These are phyloP conservation scores for Hammondia hammondi DNA, from an alignment of 169 alveolate genomes.

Conservation along the genomic window DNA sequence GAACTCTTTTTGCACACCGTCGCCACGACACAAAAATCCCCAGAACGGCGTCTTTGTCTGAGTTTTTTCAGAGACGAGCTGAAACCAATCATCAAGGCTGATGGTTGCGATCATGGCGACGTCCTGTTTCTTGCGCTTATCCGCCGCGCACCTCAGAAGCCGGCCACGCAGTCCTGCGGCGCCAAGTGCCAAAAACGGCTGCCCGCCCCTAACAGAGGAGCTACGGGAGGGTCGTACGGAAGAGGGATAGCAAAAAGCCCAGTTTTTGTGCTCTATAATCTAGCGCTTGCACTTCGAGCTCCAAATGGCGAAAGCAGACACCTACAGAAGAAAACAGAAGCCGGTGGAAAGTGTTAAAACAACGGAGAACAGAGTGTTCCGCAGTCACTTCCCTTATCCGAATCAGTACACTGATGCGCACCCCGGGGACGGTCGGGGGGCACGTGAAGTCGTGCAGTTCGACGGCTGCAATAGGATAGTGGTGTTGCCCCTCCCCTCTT, in stretches of 20 bases:
- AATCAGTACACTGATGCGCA: not conserved
- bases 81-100: too few relatives aligned
- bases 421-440: not conserved
- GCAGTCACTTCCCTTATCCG: not conserved
- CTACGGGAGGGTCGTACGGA: not conserved
- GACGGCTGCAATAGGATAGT: not conserved
- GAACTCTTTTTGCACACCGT: too few relatives aligned
- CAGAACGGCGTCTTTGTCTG: too few relatives aligned
- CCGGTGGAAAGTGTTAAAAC: not conserved
- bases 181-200: not conserved
- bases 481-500: not conserved
- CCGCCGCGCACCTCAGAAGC: not conserved
- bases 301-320: not conserved
- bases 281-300: not conserved
- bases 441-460: not conserved
- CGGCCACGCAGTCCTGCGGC: not conserved
- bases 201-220: not conserved
- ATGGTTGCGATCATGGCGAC: too few relatives aligned
- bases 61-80: too few relatives aligned
- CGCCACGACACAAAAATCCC: too few relatives aligned
- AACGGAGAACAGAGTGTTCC: not conserved
- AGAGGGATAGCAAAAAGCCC: not conserved
- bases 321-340: not conserved
- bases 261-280: not conserved
- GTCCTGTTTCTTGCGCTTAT: too few relatives aligned